Conservation (phyloP, 1,139 yeast species). For the Eremothecium coryli region DNA sequence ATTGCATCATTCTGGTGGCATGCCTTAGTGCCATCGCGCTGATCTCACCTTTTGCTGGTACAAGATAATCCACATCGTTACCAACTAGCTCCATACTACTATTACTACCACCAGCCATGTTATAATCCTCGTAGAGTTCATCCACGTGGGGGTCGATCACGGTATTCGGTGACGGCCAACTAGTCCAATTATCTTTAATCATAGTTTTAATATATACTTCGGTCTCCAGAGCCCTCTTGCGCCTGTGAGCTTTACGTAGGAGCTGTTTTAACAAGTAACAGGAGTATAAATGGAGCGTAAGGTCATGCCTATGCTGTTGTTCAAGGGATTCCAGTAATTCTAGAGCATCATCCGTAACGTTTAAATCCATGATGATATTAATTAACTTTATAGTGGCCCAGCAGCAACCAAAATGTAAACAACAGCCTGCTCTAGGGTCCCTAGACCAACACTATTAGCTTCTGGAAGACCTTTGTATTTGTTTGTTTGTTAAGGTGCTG, state of each 20-base stretch:
- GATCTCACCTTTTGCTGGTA: conserved; percentile 16
- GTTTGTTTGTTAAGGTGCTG: too few species aligned
- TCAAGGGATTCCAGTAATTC: conserved; percentile 25
- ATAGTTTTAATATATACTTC: conserved; percentile 22
- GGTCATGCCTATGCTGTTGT: conserved; percentile 24
- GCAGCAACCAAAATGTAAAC: too few species aligned
- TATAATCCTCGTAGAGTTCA: conserved; percentile 22
- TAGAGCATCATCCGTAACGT: conserved; percentile 17
- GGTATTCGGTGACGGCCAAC: conserved; percentile 27
- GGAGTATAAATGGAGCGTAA: conserved; percentile 28
- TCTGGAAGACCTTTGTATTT: too few species aligned
- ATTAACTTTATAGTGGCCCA: too few species aligned
- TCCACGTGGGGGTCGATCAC: conserved; percentile 24
- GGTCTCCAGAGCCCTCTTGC: conserved; percentile 19
- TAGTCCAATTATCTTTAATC: conserved; percentile 26
- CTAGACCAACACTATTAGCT: too few species aligned
- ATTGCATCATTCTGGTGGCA: conserved; percentile 19
- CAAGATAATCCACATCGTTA: background rate
- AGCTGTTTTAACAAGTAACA: conserved; percentile 23
- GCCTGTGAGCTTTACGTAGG: conserved; percentile 23
- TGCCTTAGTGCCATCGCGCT: conserved; percentile 20
- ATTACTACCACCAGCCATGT: conserved; percentile 4
- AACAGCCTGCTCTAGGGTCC: too few species aligned
- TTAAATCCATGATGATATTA: too few species aligned
- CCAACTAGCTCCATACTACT: background rate